phyloP scores from a whole-genome alignment of 176 grass and related monocot species.

The Metroxylon sagu region DNA sequence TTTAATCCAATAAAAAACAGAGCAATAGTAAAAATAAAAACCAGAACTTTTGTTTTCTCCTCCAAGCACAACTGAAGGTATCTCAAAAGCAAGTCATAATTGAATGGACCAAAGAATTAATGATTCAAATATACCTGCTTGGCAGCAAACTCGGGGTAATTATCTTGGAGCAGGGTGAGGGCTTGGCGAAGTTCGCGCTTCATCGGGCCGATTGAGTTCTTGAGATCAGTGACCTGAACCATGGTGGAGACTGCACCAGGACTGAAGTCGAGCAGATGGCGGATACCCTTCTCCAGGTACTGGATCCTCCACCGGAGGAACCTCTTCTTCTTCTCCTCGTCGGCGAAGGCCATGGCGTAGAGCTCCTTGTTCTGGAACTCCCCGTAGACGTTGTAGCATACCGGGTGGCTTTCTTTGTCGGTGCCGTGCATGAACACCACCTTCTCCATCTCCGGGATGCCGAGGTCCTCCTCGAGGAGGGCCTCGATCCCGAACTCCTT shows the following conservation, averaged over 20 bases:
- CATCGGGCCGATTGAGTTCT: not conserved
- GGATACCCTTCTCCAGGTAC: slow-evolving; percentile 4
- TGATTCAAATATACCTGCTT: slow-evolving; percentile 1
- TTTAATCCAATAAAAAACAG: no score
- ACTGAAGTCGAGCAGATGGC: not conserved
- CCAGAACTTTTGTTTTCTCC: no score
- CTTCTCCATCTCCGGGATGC: slow-evolving; percentile 1
- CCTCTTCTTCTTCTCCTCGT: not conserved
- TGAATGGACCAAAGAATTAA: no score
- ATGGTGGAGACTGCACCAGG: not conserved
- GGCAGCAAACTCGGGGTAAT: slow-evolving; percentile 11
- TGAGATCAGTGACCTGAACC: slow-evolving; percentile 11
- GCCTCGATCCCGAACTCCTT: slow-evolving; percentile 11
- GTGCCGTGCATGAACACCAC: slow-evolving; percentile 3
- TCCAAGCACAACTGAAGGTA: no score
- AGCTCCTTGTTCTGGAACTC: slow-evolving; percentile 6
- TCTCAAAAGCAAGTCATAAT: no score
- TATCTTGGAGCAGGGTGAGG: slow-evolving; percentile 5
- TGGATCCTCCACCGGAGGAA: slow-evolving; percentile 13
- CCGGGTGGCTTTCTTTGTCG: slow-evolving; percentile 5
- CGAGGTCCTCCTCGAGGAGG: slow-evolving; percentile 12
- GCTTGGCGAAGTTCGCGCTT: slow-evolving; percentile 2
- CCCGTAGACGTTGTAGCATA: slow-evolving; percentile 11
- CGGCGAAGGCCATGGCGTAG: not conserved
- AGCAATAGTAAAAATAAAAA: no score